Base-by-base conservation (phyloP, 1,284 basidiomycete species). In the Vanrija sp. region DNA sequence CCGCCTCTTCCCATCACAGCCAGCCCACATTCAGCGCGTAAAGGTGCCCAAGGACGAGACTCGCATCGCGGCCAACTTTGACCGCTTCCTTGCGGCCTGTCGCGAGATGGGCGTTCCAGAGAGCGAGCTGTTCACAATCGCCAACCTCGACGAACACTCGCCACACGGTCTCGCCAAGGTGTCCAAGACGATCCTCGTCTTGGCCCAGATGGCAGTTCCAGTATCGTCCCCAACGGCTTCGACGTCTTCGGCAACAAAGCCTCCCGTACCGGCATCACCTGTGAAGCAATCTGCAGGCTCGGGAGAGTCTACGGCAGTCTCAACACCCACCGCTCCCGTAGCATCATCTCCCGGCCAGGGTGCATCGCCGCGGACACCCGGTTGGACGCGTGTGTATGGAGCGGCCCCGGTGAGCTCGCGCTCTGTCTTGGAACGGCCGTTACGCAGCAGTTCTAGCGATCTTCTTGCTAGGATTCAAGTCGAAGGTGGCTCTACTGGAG, bases 161-260 rank as follows among this genome's bases (percentile, higher is more conserved):
- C 68, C 67, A 18, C 49, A 38, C 39, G 66, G 65, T 7, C 52
- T 67, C 23, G 70, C 72, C 8, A 51, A 61, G 43, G 66, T 72
- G 3, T 67, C 69, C 6, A 39, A 52, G 54, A 85, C 85, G 25
- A 81, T 91, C 46, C 79, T 87, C 42, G 80, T 85, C 10, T 77
- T 91, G 26, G 80, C 86, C 51, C 80, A 82, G 64, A 80, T 83
- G 55, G 82, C 82, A 52, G 86, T 71, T 7, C 53, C 48, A 2
- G 43, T 45, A 9, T 43, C 34, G 16, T 50, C 49, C 16, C 40
- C 29, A 10, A 7, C 39, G 14, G 19, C 46, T 10, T 49, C 34
- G 12, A 46, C 6, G 6, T 23, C 48, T 5, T 15, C 34, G 14
- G 34, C 2, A 12, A 2, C 34, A 8, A 34, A 14, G 10, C 34